These are phyloP conservation scores for Suhomyces bribrorum DNA, from an alignment of 1,139 yeast species.

Conservation along the genomic window DNA sequence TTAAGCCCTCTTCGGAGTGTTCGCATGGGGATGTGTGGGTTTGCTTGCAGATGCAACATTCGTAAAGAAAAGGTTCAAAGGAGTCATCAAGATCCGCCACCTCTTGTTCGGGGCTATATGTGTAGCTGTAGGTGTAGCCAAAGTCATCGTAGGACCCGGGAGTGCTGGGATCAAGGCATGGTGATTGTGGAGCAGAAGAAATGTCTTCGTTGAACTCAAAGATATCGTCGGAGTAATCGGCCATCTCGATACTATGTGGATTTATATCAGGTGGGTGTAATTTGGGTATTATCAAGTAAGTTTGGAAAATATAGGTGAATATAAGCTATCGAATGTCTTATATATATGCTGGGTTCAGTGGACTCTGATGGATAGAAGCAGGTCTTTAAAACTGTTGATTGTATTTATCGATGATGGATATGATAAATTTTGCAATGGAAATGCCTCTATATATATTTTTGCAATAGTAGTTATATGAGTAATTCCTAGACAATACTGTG, in stretches of 20 bases:
- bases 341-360: too few species aligned
- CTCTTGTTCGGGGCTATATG: slow-evolving; percentile 4
- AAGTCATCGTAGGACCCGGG: slow-evolving; percentile 11
- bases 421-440: slow-evolving; percentile 2
- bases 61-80: slow-evolving; percentile 20
- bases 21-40: slow-evolving; percentile 19
- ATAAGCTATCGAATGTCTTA: too few species aligned
- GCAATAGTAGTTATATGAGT: slow-evolving; percentile 15
- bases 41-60: slow-evolving; percentile 23
- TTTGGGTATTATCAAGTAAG: not conserved
- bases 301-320: too few species aligned
- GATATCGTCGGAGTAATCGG: slow-evolving; percentile 18
- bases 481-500: slow-evolving; percentile 9
- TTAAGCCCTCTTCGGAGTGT: slow-evolving; percentile 16
- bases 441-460: slow-evolving; percentile 7
- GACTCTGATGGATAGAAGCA: too few species aligned
- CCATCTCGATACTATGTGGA: not conserved
- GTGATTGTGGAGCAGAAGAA: slow-evolving; percentile 16
- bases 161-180: slow-evolving; percentile 15
- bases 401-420: not conserved
- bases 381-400: too few species aligned
- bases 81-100: slow-evolving; percentile 10
- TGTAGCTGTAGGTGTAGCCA: slow-evolving; percentile 13
- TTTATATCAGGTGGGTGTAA: not conserved
- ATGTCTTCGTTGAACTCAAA: slow-evolving; percentile 20